Conservation (phyloP, 768 basidiomycete genomes). For the Thelephora ganbajun region DNA sequence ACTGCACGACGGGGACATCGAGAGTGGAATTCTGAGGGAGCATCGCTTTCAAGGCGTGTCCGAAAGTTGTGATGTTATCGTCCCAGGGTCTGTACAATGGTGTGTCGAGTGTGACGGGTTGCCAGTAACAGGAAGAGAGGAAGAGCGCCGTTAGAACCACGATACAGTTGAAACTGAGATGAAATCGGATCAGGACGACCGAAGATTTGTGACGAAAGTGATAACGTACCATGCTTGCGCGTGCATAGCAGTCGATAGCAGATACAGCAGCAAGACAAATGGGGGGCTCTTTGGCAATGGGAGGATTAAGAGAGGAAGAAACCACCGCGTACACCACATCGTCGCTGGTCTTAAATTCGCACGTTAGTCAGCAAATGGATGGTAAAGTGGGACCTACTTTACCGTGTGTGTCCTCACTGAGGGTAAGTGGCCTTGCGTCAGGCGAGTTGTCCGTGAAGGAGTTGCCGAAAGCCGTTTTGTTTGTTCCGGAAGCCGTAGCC, state of each 20-base stretch:
- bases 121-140: constrained; percentile 83
- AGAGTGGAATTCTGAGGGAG: constrained; percentile 22
- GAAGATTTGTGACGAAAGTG: not conserved
- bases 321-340: constrained; percentile 72
- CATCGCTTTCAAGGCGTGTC: constrained; percentile 40
- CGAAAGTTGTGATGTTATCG: constrained; percentile 58
- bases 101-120: constrained; percentile 55
- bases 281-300: constrained; percentile 73
- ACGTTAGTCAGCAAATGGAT: not conserved
- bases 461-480: not conserved
- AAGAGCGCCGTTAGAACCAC: constrained; percentile 72
- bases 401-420: too few relatives aligned
- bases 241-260: constrained; percentile 66
- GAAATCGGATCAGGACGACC: not conserved
- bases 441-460: too few relatives aligned
- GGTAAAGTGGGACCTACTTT: not conserved
- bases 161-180: constrained; percentile 71
- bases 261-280: constrained; percentile 64
- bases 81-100: constrained; percentile 54
- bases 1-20: constrained; percentile 43
- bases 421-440: too few relatives aligned
- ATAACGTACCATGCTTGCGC: constrained; percentile 67
- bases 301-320: constrained; percentile 59
- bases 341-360: not conserved
- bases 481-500: not conserved